A percentile compares a stretch with the other conserved stretches of the same genome.
Evolutionary conservation across 2,329 filamentous ascomycete genomes (phyloP).

Genomic region (Ilyonectria mors-panacis): DNA sequence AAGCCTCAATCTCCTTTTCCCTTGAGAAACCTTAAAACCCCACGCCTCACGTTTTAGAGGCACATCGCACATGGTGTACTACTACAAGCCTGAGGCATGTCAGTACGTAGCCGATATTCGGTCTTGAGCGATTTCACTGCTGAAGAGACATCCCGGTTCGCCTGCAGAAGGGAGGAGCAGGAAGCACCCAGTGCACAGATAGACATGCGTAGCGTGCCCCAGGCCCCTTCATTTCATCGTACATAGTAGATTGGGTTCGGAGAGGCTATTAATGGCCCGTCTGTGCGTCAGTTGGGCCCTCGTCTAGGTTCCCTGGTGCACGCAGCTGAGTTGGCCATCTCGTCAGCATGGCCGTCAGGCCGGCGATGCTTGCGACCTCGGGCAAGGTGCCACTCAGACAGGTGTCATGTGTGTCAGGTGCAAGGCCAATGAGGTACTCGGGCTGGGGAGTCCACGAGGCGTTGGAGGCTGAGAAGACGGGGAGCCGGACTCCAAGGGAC

Average conservation of each 20-base stretch:
- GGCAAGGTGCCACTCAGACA: background rate
- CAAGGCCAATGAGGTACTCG: background rate
- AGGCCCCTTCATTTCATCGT: constrained; percentile 27
- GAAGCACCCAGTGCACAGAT: background rate
- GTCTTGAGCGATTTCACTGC: background rate
- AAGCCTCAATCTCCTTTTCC: constrained; percentile 20
- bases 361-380: background rate
- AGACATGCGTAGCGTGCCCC: background rate
- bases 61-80: background rate
- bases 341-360: constrained; percentile 1
- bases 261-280: constrained; percentile 14
- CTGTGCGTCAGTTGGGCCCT: constrained; percentile 19
- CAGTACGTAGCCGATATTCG: background rate
- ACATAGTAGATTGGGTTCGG: constrained; percentile 25
- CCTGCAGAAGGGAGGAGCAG: background rate
- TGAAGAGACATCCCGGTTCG: background rate
- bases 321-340: constrained; percentile 4
- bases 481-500: constrained; percentile 15
- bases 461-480: constrained; percentile 14
- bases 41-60: background rate
- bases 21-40: background rate
- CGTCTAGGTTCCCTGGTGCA: constrained; percentile 4
- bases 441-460: background rate
- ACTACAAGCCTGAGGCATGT: background rate
- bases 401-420: constrained; percentile 4